Base-by-base conservation (phyloP, 1,139 yeast genomes). In the Petasospora fabianii region DNA sequence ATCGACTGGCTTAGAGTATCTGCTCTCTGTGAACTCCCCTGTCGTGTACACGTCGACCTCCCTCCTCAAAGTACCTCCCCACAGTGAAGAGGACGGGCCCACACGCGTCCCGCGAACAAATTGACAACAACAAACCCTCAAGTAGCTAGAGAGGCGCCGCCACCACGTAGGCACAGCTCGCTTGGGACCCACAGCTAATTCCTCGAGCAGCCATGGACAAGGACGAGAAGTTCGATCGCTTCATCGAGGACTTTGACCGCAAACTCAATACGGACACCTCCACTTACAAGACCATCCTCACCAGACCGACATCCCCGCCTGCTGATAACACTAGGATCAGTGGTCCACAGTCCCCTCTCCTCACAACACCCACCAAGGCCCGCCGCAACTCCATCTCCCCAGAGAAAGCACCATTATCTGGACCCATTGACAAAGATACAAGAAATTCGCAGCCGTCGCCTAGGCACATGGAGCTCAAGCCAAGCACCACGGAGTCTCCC, bases 361-460 rank as follows among this genome's bases (percentile, higher is more conserved):
- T 52, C n/a, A 37, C 52, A 3, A 54, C 58, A 1, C 58, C 58
- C 2, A 54, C 58, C 2, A 54, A 50, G 29, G 43, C 52, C 2
- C 36, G 43, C 7, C 44, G 53, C 27, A 47, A 49, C 22, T 46
- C 54, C 6, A 44, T 52, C 3, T 35, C 55, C 2, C 35, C 46
- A 13, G 54, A 49, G 2, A 46, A 41, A 6, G 56, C 51, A 11
- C 58, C 56, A 5, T 24, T 51, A 20, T 20, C 22, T 7, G 10
- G 22, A 7, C 7, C 22, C 10, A 10, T 7, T 10, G 7, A 7
- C 22, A 26, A 21, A 6, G 30, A 5, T 22, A 30, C 28, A 18
- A 32, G 36, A 24, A 32, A 27, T 3, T 17, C 27, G 2, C 35
- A 26, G 21, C 41, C 41, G 6, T 32, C 43, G 2, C 42, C 39